Conservation (phyloP, 257 asterid species). For the Thymus quinquecostatus region DNA sequence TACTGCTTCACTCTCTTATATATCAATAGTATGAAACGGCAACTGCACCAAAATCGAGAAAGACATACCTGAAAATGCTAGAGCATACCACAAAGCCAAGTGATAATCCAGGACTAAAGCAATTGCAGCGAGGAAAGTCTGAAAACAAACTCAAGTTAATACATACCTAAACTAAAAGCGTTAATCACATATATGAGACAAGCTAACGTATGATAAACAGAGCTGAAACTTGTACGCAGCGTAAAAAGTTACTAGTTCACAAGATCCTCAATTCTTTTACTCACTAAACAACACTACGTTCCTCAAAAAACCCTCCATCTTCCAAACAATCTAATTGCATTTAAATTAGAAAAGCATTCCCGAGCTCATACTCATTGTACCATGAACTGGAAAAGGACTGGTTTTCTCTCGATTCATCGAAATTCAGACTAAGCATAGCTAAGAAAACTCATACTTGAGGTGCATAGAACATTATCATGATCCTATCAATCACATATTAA, state of each 20-base stretch:
- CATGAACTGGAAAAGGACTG: no score
- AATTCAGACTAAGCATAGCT: neutral
- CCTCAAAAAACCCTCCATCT: neutral
- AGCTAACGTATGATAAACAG: constrained; percentile 20
- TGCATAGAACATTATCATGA: no score
- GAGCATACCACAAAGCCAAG: constrained; percentile 85
- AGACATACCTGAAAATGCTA: constrained; percentile 75
- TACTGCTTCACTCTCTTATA: constrained; percentile 14
- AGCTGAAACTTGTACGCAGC: constrained; percentile 10
- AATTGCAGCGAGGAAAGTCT: constrained; percentile 83
- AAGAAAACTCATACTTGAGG: neutral
- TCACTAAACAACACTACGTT: neutral
- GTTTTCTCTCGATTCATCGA: neutral
- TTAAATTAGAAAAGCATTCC: neutral
- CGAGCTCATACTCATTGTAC: neutral
- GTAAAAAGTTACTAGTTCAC: neutral
- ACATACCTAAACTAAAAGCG: constrained; percentile 1
- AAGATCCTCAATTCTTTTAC: neutral
- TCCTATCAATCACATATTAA: neutral
- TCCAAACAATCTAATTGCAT: constrained; percentile 5
- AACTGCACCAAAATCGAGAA: constrained; percentile 13
- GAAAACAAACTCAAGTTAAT: constrained; percentile 38
- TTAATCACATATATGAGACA: constrained; percentile 21
- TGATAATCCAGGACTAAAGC: constrained; percentile 86
- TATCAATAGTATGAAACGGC: neutral